Base-by-base conservation (phyloP, 176 grass and related monocot species). In the Zoysia pacifica region DNA sequence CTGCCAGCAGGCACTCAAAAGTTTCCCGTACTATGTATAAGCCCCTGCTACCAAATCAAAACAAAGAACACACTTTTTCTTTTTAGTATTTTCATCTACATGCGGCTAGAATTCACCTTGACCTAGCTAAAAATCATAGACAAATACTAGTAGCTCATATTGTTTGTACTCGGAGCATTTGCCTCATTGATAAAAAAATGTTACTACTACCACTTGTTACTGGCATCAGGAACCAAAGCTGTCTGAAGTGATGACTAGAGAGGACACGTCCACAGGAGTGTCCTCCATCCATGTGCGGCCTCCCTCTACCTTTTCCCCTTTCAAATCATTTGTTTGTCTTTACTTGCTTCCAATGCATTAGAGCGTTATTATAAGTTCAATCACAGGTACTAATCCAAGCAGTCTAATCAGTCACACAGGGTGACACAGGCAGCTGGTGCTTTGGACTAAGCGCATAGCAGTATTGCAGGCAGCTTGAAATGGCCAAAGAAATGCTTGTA, bases 261-360 rank as follows among this genome's bases (percentile, higher is more conserved):
- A 77, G 20, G 20, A 18, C 56, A 90, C 74, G 1, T 61, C 58
- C 19, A 86, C 62, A 40, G 54, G 72, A 80, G 71, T 67, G 55
- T 49, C 78, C 78, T 65, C 5, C 9, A 62, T 19, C 74, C 89
- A 88, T 85, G 74, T 82, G 82, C 68, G 44, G 89, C 72, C 74
- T 46, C 63, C 45, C 82, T 73, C 77, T 4, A 60, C 72, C 72
- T 69, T 87, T 81, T 65, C 9, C 63, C 10, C 47, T 16, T 68
- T 6, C 78, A 85, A 75, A 91, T 88, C 82, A 82, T 86, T 63
- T 82, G 74, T 48, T 83, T 80, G 86, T 88, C 86, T 79, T 71
- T 71, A 79, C 70, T 58, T 79, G 74, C 77, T 86, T 88, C 74
- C 82, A 70, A 61, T 68, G 78, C 79, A 83, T 75, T 76, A 61